Conservation (phyloP, 495 filamentous ascomycete genomes). For the Hypoxylon fuscum region DNA sequence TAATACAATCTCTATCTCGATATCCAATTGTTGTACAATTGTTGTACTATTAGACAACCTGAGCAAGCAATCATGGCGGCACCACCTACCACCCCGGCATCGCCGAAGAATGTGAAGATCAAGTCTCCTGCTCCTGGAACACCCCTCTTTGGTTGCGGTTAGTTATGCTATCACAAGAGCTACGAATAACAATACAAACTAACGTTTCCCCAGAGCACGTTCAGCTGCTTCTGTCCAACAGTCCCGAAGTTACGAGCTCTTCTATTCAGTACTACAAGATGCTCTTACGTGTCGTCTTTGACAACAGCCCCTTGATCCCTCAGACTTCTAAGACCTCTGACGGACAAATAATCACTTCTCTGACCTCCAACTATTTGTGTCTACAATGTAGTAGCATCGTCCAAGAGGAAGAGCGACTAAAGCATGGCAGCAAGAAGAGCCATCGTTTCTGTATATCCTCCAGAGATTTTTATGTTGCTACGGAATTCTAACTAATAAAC, state of each 20-base stretch:
- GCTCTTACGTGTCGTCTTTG: conserved; percentile 60
- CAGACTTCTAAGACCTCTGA: conserved; percentile 61
- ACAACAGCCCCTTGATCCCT: conserved; percentile 55
- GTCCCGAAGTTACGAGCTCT: conserved; percentile 57
- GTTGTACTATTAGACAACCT: not conserved
- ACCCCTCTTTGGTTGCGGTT: conserved; percentile 65
- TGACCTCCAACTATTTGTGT: conserved; percentile 73
- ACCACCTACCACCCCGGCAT: conserved; percentile 60
- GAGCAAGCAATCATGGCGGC: conserved; percentile 51
- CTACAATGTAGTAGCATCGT: conserved; percentile 71
- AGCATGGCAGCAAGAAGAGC: conserved; percentile 65
- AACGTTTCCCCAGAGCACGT: conserved; percentile 58
- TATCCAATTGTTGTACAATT: too few relatives aligned
- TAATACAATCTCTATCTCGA: not conserved
- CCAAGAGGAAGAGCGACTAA: conserved; percentile 62
- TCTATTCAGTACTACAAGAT: conserved; percentile 64
- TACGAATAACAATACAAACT: conserved; percentile 17
- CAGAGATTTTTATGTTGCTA: conserved; percentile 15
- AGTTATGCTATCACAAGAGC: conserved; percentile 15
- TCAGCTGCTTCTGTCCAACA: conserved; percentile 60
- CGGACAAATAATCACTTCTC: conserved; percentile 53
- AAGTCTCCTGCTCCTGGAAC: conserved; percentile 60
- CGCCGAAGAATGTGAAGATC: conserved; percentile 62
- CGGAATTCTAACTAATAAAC: conserved; percentile 15
- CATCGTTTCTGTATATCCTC: conserved; percentile 72